These are phyloP conservation scores for Solanum hybrid DNA, from an alignment of 305 asterid species.

Conservation along the genomic window DNA sequence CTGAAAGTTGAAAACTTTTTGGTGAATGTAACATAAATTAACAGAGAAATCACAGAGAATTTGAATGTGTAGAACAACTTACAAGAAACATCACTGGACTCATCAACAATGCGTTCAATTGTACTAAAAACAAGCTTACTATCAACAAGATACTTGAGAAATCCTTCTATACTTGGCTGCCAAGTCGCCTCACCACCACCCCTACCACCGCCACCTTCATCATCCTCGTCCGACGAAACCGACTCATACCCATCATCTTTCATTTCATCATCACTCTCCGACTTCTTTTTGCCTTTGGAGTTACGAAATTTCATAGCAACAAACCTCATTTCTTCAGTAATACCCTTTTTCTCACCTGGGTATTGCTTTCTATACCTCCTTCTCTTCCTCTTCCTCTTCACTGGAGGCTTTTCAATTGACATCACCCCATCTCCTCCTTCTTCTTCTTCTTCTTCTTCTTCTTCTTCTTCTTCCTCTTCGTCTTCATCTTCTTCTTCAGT, in stretches of 20 bases:
- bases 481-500: slow-evolving; percentile 13
- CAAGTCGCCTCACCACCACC: slow-evolving; percentile 32
- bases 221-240: slow-evolving; percentile 15
- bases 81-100: slow-evolving; percentile 92
- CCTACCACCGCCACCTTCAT: not conserved
- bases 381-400: slow-evolving; percentile 23
- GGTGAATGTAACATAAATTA: not conserved
- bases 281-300: not conserved
- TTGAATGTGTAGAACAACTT: slow-evolving; percentile 12
- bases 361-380: slow-evolving; percentile 66
- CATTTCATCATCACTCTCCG: slow-evolving; percentile 6
- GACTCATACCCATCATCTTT: slow-evolving; percentile 11
- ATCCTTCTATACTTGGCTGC: slow-evolving; percentile 74
- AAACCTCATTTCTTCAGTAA: slow-evolving; percentile 90
- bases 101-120: slow-evolving; percentile 82
- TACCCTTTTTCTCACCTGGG: slow-evolving; percentile 80
- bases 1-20: not conserved
- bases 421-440: slow-evolving; percentile 12
- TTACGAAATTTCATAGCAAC: slow-evolving; percentile 80
- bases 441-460: slow-evolving; percentile 6
- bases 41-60: not conserved
- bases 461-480: slow-evolving; percentile 11
- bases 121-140: slow-evolving; percentile 63
- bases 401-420: slow-evolving; percentile 14
- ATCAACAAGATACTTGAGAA: slow-evolving; percentile 76